Evolutionary conservation across 2,329 filamentous ascomycete species (phyloP).

Genomic region (Ophiostoma populinum): DNA sequence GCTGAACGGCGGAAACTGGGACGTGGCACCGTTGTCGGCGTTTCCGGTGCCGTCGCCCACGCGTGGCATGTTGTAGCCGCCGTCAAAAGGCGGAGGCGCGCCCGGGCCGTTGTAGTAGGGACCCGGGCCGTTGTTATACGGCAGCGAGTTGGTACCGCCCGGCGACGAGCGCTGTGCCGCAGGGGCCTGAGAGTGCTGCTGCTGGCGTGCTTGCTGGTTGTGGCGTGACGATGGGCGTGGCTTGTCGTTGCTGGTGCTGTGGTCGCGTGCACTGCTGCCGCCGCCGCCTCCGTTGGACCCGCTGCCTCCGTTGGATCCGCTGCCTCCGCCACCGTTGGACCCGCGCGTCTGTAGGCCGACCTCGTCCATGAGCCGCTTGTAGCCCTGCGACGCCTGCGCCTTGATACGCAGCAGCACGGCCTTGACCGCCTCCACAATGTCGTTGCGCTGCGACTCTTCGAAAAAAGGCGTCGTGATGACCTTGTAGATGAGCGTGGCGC

Average conservation of each 20-base stretch:
- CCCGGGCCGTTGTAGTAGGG: slow-evolving; percentile 35
- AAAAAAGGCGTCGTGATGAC: slow-evolving; percentile 95
- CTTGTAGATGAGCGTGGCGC: slow-evolving; percentile 95
- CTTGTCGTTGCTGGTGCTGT: slow-evolving; percentile 29
- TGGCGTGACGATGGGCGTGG: slow-evolving; percentile 36
- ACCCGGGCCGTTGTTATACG: slow-evolving; percentile 15
- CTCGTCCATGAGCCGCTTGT: slow-evolving; percentile 97
- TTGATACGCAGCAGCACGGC: slow-evolving; percentile 79
- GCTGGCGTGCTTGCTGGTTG: slow-evolving; percentile 12
- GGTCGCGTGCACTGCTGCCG: slow-evolving; percentile 26
- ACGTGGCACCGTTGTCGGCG: slow-evolving; percentile 6
- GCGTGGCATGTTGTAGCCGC: slow-evolving; percentile 32
- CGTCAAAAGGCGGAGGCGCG: slow-evolving; percentile 32
- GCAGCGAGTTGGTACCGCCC: slow-evolving; percentile 4
- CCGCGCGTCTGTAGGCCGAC: slow-evolving; percentile 65
- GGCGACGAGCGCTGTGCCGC: slow-evolving; percentile 16
- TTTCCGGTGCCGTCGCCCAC: slow-evolving; percentile 26
- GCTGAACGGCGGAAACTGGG: slow-evolving; percentile 6
- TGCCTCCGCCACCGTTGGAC: slow-evolving; percentile 17
- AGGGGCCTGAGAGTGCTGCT: slow-evolving; percentile 20
- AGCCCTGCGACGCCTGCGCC: slow-evolving; percentile 84
- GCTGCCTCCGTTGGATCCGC: slow-evolving; percentile 19
- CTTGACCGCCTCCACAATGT: slow-evolving; percentile 85
- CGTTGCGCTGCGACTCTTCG: slow-evolving; percentile 71
- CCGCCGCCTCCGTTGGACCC: slow-evolving; percentile 21